Conservation (phyloP, 371 early-diverging fungal genomes). For the Syncephalastrum racemosum region DNA sequence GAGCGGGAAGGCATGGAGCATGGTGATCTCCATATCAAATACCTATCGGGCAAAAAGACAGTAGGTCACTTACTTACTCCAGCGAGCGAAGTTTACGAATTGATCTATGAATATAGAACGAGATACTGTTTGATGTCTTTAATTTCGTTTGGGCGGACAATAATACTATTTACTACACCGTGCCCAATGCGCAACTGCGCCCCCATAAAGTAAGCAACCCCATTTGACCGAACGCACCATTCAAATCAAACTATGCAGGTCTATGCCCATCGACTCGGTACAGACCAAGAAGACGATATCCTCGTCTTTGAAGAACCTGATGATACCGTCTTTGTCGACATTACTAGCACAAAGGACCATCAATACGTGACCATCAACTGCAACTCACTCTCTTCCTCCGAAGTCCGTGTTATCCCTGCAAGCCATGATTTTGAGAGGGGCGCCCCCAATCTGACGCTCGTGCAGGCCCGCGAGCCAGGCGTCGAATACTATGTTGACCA, state of each 20-base stretch:
- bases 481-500: slow-evolving; percentile 84
- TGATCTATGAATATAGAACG: slow-evolving; percentile 30
- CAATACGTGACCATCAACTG: slow-evolving; percentile 73
- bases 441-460: slow-evolving; percentile 39
- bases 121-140: slow-evolving; percentile 68
- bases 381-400: slow-evolving; percentile 75
- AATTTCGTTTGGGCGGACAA: slow-evolving; percentile 82
- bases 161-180: slow-evolving; percentile 70
- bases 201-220: slow-evolving; percentile 53
- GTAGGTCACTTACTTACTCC: not conserved
- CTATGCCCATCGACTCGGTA: slow-evolving; percentile 59
- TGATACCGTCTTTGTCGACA: slow-evolving; percentile 75
- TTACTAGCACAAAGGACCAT: slow-evolving; percentile 79
- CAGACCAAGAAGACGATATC: slow-evolving; percentile 54
- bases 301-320: slow-evolving; percentile 70
- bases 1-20: slow-evolving; percentile 64
- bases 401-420: slow-evolving; percentile 63
- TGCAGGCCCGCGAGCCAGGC: slow-evolving; percentile 59
- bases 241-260: slow-evolving; percentile 29
- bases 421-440: slow-evolving; percentile 40
- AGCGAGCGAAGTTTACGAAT: not conserved
- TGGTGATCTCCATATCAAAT: slow-evolving; percentile 64
- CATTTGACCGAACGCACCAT: not conserved
- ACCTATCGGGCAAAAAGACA: slow-evolving; percentile 27
- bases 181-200: slow-evolving; percentile 71